Base-by-base conservation (phyloP, 176 grass and related monocot species). In the maize (Zea mays) region DNA sequence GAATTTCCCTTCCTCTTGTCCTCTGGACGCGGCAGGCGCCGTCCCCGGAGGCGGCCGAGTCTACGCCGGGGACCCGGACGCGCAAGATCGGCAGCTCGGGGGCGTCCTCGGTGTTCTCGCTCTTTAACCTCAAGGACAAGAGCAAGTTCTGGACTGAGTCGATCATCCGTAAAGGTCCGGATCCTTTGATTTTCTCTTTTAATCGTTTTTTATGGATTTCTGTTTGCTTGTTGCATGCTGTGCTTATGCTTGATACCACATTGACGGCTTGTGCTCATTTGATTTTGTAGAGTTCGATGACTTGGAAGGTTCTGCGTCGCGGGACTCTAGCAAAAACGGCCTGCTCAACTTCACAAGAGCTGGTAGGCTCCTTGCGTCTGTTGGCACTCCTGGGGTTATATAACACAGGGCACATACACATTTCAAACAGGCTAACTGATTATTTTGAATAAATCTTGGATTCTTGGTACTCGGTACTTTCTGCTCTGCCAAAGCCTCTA, bases 121-220 rank as follows among this genome's bases (percentile, higher is more conserved):
- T 98, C 74, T 94, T 98, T 79, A 98, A 90, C 73, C 87, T 94
- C 59, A 94, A 94, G 80, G 54, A 74, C 8, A 81, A 69, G 91
- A 98, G 87, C 86, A 94, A 87, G 85, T 98, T 98, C 63, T 98
- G 95, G 95, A 88, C 80, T 10, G 95, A 98, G 67, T 94, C 91
- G 4, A 77, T 98, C 71, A 92, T 98, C 75, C 95, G 95, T 67
- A 82, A 79, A 58, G 88, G 94, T 93, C 69, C 46, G 63, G 33
- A 47, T 56, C 56, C 45, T 52, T 51, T 20, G 39, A 5, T 60
- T 16, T 2, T 9, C 71, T 38, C 10, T 4, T 74, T 62, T 11
- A 45, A 19, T 72, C 37, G 40, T 3, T 7, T 2, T 33, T 20
- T 15, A 42, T 41, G 49, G 40, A 50, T 63, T 36, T 19, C 14